Evolutionary conservation across 768 basidiomycete species (phyloP), one percentile per base, ranked within the genome.

Genomic region (Amylocystis lapponica): DNA sequence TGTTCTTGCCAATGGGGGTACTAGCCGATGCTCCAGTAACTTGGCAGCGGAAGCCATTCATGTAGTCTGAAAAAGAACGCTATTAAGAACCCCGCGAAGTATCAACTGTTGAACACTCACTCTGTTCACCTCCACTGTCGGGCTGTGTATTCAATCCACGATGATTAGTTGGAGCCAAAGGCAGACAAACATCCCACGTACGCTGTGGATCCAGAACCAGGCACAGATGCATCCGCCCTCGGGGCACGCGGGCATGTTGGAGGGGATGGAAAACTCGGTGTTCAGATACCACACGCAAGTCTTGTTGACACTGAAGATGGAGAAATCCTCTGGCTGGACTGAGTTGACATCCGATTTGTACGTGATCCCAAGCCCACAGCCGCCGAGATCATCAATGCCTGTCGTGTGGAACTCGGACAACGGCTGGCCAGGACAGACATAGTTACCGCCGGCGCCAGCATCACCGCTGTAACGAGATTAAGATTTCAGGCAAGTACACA

Each of bases 281-380:
- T 63, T 49, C 25, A 64, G 50, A 33, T 49, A 48, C 70, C 70
- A 75, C 4, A 69, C 68, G 33, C 69, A 71, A 7, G 63, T 66
- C 1, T 69, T 59, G 48, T 75, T 70, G 33, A 70, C 62, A 33
- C 60, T 65, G 55, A 75, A 71, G 38, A 72, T 49, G 27, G 54
- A 56, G 34, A 74, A 63, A 50, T 73, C 72, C 30, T 65, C 65
- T 2, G 70, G 72, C 43, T 64, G 40, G 31, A 74, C 50, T 5
- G 52, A 34, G 16, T 45, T 45, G 16, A 59, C 54, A 46, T 75
- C 61, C 17, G 62, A 60, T 25, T 67, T 63, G 56, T 73, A 70
- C n/a, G 67, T 64, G 36, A 75, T 72, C 14, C 66, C 66, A 16
- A 75, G 57, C 6, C 64, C 68, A 44, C 67, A 66, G 12, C 68